Evolutionary conservation across 352 stramenopile genomes (phyloP).

Genomic region (Phytopythium boreale): DNA sequence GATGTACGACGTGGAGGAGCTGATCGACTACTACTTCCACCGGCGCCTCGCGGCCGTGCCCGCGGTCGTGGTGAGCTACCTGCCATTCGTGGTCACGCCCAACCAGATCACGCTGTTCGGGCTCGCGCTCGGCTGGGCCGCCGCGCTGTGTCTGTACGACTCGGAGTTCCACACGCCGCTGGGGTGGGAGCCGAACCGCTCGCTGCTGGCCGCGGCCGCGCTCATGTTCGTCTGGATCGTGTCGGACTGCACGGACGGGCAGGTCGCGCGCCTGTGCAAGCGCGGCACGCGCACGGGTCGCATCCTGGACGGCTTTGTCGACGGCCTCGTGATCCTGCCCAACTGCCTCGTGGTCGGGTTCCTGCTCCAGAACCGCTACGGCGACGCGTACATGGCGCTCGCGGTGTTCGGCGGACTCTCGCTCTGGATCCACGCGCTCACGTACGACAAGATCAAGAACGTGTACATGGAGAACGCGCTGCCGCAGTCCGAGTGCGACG

Average conservation of each 20-base stretch:
- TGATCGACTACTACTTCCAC: conserved; percentile 85
- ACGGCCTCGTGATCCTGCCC: conserved; percentile 68
- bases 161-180: conserved; percentile 77
- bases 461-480: conserved; percentile 85
- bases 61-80: conserved; percentile 78
- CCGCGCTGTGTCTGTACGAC: conserved; percentile 73
- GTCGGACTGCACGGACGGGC: conserved; percentile 80
- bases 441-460: conserved; percentile 89
- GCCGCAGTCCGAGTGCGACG: conserved; percentile 73
- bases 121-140: conserved; percentile 61
- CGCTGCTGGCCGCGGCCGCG: conserved; percentile 43
- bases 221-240: conserved; percentile 87
- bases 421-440: conserved; percentile 75
- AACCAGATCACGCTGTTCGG: conserved; percentile 88
- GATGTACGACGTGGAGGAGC: conserved; percentile 87
- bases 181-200: conserved; percentile 50
- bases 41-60: conserved; percentile 65
- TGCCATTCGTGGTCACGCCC: conserved; percentile 80
- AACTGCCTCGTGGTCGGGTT: conserved; percentile 66
- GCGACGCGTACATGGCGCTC: conserved; percentile 44
- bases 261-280: conserved; percentile 81
- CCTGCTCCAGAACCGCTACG: conserved; percentile 58
- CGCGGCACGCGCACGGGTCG: conserved; percentile 74
- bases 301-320: conserved; percentile 77
- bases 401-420: conserved; percentile 60